Conservation (phyloP, 148 eudicot species). For the Rhododendron williamsianum region DNA sequence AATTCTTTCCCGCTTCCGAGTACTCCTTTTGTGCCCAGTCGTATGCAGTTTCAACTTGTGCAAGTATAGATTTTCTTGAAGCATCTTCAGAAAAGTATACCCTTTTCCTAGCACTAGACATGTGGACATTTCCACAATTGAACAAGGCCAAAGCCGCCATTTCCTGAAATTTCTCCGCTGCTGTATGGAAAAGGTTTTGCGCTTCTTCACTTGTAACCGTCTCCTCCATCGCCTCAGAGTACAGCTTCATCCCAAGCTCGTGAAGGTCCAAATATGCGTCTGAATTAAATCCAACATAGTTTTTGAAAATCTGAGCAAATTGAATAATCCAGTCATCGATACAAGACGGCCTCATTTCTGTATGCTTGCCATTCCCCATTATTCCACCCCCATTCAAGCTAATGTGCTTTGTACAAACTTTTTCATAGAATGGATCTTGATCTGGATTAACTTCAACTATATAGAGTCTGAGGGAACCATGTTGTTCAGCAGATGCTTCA, state of each 20-base stretch:
- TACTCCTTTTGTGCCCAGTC: slow-evolving; percentile 82
- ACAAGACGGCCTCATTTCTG: slow-evolving; percentile 25
- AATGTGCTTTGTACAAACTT: slow-evolving; percentile 19
- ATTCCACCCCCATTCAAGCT: slow-evolving; percentile 20
- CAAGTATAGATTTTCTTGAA: slow-evolving; percentile 43
- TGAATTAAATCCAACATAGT: slow-evolving; percentile 76
- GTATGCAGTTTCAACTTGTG: slow-evolving; percentile 46
- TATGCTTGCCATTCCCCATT: slow-evolving; percentile 19
- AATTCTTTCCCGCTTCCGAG: slow-evolving; percentile 64
- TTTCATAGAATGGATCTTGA: slow-evolving; percentile 68
- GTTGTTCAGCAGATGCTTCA: slow-evolving; percentile 47
- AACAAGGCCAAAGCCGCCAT: slow-evolving; percentile 91
- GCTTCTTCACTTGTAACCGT: slow-evolving; percentile 80
- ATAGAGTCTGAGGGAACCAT: slow-evolving; percentile 54
- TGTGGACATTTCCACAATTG: slow-evolving; percentile 93
- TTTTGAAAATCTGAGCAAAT: slow-evolving; percentile 85
- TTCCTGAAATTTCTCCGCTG: slow-evolving; percentile 84
- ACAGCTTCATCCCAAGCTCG: slow-evolving; percentile 76
- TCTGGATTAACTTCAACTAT: slow-evolving; percentile 73
- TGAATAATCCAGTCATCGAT: slow-evolving; percentile 83
- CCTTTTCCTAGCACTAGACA: slow-evolving; percentile 81
- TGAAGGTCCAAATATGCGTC: slow-evolving; percentile 84
- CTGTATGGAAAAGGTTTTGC: slow-evolving; percentile 54
- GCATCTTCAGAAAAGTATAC: slow-evolving; percentile 53
- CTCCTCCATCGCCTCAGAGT: slow-evolving; percentile 93